Evolutionary conservation across 805 yeast genomes (phyloP), one percentile per base, ranked within the genome.

Genomic region (Candida wancherniae): DNA sequence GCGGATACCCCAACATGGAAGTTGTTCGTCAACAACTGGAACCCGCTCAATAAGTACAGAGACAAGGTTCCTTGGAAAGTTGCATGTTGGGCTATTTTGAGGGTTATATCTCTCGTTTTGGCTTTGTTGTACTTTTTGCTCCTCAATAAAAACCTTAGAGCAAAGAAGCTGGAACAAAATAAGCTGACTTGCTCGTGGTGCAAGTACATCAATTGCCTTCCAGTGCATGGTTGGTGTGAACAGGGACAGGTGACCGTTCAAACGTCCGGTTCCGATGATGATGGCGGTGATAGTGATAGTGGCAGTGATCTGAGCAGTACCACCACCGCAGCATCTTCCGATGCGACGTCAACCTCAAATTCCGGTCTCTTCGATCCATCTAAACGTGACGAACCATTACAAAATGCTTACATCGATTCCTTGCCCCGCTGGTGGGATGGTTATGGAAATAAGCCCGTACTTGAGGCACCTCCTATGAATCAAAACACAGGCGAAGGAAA

Each of bases 181-280:
- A 76, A 73, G 6, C 71, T 71, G 9, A 67, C 65, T 5, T 81
- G 88, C 51, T 50, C 61, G 10, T 81, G 88, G 88, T 81, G 88
- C 59, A 78, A 77, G 48, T 81, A 80, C 47, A 61, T 81, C 44
- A 76, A 75, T 42, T 81, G 88, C 46, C 48, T 80, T 9, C 86
- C 86, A 0, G 80, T 80, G 4, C 67, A 75, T 37, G 78, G 74
- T 17, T 80, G 86, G 86, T 80, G 86, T 50, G 77, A 70, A 28
- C 45, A 51, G 17, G 79, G 78, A 4, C 47, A 58, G 28, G 55
- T 63, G 9, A 37, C 57, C 4, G 51, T 63, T 10, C 22, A 40
- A 13, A 30, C 47, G 9, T 15, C 40, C 11, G n/a, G n/a, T n/a
- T n/a, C n/a, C n/a, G n/a, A n/a, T n/a, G n/a, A n/a, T n/a, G n/a